Evolutionary conservation across 2,329 filamentous ascomycete genomes (phyloP).

Genomic region (Mollisiaceae sp.): DNA sequence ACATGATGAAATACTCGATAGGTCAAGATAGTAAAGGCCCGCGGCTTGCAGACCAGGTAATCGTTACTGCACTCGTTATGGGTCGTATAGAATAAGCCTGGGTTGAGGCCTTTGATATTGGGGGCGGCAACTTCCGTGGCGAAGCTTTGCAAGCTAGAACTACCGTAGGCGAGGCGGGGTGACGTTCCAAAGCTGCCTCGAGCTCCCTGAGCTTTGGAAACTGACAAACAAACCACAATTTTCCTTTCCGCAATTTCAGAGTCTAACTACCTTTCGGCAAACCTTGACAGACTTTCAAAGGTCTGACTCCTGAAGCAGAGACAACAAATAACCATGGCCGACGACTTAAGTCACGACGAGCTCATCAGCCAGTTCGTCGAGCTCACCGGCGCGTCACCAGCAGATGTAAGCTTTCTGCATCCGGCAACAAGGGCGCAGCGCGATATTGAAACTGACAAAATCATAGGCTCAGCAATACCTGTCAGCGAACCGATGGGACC

Average conservation of each 20-base stretch:
- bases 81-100: slow-evolving; percentile 1
- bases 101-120: slow-evolving; percentile 19
- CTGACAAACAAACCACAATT: slow-evolving; percentile 6
- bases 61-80: background rate
- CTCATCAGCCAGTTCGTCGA: slow-evolving; percentile 58
- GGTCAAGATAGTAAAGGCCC: background rate
- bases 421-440: background rate
- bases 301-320: slow-evolving; percentile 25
- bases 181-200: slow-evolving; percentile 31
- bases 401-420: slow-evolving; percentile 48
- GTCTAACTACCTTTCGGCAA: background rate
- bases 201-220: slow-evolving; percentile 8
- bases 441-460: slow-evolving; percentile 19
- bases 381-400: slow-evolving; percentile 57
- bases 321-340: slow-evolving; percentile 41
- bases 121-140: slow-evolving; percentile 15
- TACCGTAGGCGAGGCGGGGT: slow-evolving; percentile 8
- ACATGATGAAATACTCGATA: slow-evolving; percentile 49
- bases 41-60: background rate
- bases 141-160: background rate
- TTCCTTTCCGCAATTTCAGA: slow-evolving; percentile 7
- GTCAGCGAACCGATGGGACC: slow-evolving; percentile 67
- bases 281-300: background rate
- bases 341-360: slow-evolving; percentile 48
- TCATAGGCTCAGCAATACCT: slow-evolving; percentile 65